Base-by-base conservation (phyloP, 2,329 filamentous ascomycete species). In the Trichoderma sp. region DNA sequence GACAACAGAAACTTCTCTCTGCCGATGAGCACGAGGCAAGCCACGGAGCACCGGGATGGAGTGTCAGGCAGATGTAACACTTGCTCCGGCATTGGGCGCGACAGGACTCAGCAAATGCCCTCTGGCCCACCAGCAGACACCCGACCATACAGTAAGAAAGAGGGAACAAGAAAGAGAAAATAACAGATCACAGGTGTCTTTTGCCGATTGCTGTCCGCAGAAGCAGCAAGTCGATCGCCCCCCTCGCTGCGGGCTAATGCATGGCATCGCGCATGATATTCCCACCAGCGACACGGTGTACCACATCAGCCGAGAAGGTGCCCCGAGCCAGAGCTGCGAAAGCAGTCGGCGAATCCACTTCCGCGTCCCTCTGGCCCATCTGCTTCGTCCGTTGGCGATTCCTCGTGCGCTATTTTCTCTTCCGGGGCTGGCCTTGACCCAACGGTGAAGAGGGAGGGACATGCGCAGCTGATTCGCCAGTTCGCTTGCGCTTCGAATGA, bases 201-300 rank as follows among this genome's bases (percentile, higher is more conserved):
- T 64, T 30, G 14, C 54, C 62, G 62, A 64, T 64, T 45, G 45
- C 62, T 45, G 54, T 51, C 62, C 43, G 62, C 62, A 58, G 15
- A 21, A 21, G 45, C 62, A 24, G 34, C 44, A 24, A 57, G n/a
- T 26, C 52, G 62, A 64, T 64, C 62, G 62, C 39, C 48, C 50
- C 19, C 34, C 52, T 55, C 41, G 26, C 51, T 19, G 58, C 58
- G 21, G 54, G 28, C 47, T 61, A 61, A 61, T 61, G 58, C 58
- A 61, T 61, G 47, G 58, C 58, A 61, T 61, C 58, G 47, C 51
- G 58, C 58, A 56, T 56, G n/a, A 39, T 56, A n/a, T 17, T 56
- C 54, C 54, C 54, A 39, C 54, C 54, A 57, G 47, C 24, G 21
- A 61, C 58, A 51, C 58, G 21, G 15, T 24, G 58, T 61, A 34